These are phyloP conservation scores for Penicillium fimorum DNA, from an alignment of 495 filamentous ascomycete species.

Conservation along the genomic window DNA sequence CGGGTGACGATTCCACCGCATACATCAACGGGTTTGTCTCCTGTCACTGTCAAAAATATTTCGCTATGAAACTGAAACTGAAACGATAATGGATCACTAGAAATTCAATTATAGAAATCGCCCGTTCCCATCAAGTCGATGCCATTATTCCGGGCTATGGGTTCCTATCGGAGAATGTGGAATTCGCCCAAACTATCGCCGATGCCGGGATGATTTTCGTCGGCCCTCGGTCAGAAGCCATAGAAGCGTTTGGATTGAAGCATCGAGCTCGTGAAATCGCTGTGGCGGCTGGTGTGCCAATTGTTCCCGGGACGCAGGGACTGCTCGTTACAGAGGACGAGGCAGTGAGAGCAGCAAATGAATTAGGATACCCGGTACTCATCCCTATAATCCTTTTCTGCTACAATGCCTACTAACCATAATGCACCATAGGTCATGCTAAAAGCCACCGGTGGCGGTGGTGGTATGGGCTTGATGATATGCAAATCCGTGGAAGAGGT, in stretches of 20 bases:
- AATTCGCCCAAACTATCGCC: constrained; percentile 49
- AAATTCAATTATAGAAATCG: constrained; percentile 49
- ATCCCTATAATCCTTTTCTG: neutral
- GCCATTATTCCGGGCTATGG: constrained; percentile 59
- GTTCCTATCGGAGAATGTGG: constrained; percentile 58
- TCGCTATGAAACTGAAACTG: neutral
- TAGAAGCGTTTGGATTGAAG: constrained; percentile 57
- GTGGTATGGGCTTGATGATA: too few species aligned
- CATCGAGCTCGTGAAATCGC: constrained; percentile 54
- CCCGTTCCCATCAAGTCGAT: constrained; percentile 39
- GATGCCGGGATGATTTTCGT: constrained; percentile 53
- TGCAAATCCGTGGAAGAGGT: constrained; percentile 38
- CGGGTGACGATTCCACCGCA: constrained; percentile 43
- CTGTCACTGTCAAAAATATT: neutral
- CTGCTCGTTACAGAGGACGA: constrained; percentile 49
- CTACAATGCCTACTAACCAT: constrained; percentile 1
- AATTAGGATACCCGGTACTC: constrained; percentile 49
- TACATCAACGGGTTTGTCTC: constrained; percentile 45
- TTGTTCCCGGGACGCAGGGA: constrained; percentile 53
- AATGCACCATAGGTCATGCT: too few species aligned
- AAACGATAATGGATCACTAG: constrained; percentile 19
- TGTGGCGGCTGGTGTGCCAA: constrained; percentile 49
- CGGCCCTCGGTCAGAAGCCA: constrained; percentile 52
- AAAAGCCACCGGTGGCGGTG: too few species aligned
- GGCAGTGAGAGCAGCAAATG: constrained; percentile 39